phyloP scores from a whole-genome alignment of 176 grass and related monocot species.

The Carex kokanica region DNA sequence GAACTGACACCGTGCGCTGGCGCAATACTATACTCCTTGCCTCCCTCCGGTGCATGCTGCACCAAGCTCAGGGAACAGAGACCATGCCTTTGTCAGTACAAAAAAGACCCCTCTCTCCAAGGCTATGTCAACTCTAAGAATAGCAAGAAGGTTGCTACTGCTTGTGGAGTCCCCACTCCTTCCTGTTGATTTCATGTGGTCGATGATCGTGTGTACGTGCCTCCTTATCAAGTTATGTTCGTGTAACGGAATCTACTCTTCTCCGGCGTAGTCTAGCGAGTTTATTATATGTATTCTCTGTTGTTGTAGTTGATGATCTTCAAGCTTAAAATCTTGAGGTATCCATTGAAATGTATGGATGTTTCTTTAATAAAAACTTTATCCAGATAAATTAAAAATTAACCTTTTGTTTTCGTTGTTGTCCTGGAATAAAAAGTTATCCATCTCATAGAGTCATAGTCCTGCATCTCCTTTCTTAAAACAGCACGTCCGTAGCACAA shows the following conservation, averaged over 20 bases:
- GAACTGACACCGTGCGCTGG: constrained; percentile 60
- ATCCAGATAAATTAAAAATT: background rate
- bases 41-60: constrained; percentile 57
- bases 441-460: too few species aligned
- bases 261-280: background rate
- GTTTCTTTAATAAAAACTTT: background rate
- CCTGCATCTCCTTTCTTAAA: background rate
- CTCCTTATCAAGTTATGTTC: background rate
- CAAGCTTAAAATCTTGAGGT: background rate
- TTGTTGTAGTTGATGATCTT: background rate
- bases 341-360: background rate
- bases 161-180: constrained; percentile 35
- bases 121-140: constrained; percentile 87
- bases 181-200: background rate
- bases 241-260: background rate
- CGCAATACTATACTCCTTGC: constrained; percentile 53
- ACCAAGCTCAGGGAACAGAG: constrained; percentile 65
- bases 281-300: background rate
- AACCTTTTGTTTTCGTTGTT: background rate
- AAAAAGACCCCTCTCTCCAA: constrained; percentile 56
- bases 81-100: constrained; percentile 85
- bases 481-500: background rate
- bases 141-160: constrained; percentile 70
- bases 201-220: background rate
- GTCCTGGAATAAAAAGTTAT: too few species aligned